Evolutionary conservation across 164 flowering plant genomes (phyloP).

Genomic region (Umbellularia californica): DNA sequence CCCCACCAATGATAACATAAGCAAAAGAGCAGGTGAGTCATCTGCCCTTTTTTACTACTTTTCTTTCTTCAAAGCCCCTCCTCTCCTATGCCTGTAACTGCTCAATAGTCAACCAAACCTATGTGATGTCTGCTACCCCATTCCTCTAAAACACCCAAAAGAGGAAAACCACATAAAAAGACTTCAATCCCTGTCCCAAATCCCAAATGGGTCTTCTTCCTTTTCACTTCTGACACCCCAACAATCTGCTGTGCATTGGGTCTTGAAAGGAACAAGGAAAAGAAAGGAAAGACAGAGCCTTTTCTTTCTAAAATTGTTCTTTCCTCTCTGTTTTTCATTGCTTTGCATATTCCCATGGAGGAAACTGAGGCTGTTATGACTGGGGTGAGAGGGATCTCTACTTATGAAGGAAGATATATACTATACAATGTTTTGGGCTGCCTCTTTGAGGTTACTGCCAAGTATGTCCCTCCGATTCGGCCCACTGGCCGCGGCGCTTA

Average conservation of each 20-base stretch:
- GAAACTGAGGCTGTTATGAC: slow-evolving; percentile 9
- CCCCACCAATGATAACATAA: not conserved
- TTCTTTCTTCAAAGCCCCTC: not conserved
- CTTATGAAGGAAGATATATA: slow-evolving; percentile 40
- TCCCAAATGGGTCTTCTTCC: not conserved
- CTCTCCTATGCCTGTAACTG: not conserved
- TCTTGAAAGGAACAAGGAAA: not conserved
- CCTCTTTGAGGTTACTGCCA: slow-evolving; percentile 55
- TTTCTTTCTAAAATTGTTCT: not conserved
- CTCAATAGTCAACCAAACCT: not conserved
- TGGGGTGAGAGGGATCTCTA: slow-evolving; percentile 30
- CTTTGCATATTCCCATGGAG: slow-evolving; percentile 14
- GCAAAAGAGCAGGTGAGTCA: not conserved
- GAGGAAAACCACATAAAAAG: not conserved
- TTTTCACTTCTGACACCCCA: not conserved
- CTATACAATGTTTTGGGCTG: slow-evolving; percentile 55
- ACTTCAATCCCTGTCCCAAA: not conserved
- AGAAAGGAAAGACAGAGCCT: not conserved
- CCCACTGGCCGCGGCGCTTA: slow-evolving; percentile 77
- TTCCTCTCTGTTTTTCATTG: not conserved
- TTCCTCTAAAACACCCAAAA: not conserved
- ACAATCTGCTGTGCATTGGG: not conserved
- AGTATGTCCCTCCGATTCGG: slow-evolving; percentile 60
- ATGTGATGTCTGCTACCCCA: not conserved
- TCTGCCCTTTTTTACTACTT: not conserved